Evolutionary conservation across 192 early-diverging fungal species (phyloP), one percentile per base, ranked within the genome.

Genomic region (Geranomyces michiganensis): DNA sequence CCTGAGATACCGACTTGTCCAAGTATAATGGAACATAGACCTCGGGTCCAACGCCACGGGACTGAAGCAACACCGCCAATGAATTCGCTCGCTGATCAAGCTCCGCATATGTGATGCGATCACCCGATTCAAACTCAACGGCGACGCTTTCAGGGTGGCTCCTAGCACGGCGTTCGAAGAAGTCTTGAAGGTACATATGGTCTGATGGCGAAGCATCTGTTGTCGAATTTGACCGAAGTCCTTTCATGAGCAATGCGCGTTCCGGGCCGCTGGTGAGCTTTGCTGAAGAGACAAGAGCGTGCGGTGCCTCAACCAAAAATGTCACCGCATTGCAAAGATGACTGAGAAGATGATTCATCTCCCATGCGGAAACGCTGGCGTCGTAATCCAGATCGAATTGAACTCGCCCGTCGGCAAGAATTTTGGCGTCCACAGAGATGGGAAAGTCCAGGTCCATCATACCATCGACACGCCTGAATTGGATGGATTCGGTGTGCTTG

Each of bases 21-120:
- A 65, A 53, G 0, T 75, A 31, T 5, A 78, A 7, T 4, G 33
- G 73, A 22, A 81, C 79, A 27, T 24, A 68, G 22, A 63, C 64
- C 1, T 67, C 71, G 3, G 45, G 63, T 47, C 36, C 27, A 30
- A 78, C 75, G 27, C 75, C 79, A 27, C 33, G 17, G 9, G 29
- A 19, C 1, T 48, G 62, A 24, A 78, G 48, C 13, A 31, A 9
- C 10, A 8, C n/a, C 0, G 79, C 79, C 9, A 80, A 1, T 12
- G 14, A 32, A 22, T 70, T 67, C 5, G 79, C 72, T 44, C 32
- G 43, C 24, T 46, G 2, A 58, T 81, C 59, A 24, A 80, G 56
- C 27, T 79, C 77, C 30, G 41, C 49, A 64, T 81, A 81, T 0
- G 76, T 81, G 41, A 81, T 74, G 0, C 44, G 17, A 21, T 73